Evolutionary conservation across 78 protist genomes (phyloP), one percentile per base, ranked within the genome.

Genomic region (Dictyostelium firmibasis): DNA sequence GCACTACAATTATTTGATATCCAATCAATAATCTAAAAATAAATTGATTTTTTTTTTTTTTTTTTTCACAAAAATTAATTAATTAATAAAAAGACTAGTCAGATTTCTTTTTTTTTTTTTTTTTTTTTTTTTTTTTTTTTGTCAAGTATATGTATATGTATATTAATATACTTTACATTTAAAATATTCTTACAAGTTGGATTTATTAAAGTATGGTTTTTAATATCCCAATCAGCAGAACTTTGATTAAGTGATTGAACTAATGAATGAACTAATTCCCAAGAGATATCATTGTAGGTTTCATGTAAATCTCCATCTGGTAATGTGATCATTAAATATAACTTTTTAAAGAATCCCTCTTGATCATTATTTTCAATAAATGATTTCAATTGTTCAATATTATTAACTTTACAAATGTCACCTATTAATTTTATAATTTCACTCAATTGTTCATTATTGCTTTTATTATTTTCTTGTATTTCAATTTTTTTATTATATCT

Each of bases 1-100:
- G 94, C 76, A 81, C 94, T 89, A 38, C 84, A 44, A 89, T 89
- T 89, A 20, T 43, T 64, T 75, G 85, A 75, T 33, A 89, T 33
- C 94, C 94, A 89, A 27, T 81, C 79, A 27, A 89, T 44, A 25
- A 89, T 89, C 94, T 89, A 53, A 25, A 11, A 76, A 18, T 13
- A 29, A 75, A 29, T 41, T 1, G 57, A 0, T 50, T 50, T 50
- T 50, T 57, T 14, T 5, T 57, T 57, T 20, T 57, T 57, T 57
- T 20, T 57, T 57, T 57, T 57, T 38, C 43, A 38, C 43, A 38
- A 38, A n/a, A n/a, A n/a, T n/a, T n/a, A n/a, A n/a, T n/a, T n/a
- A n/a, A n/a, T n/a, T n/a, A n/a, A n/a, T n/a, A n/a, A n/a, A n/a
- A n/a, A n/a, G n/a, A n/a, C n/a, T n/a, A 38, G 43, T 38, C 4